Evolutionary conservation across 306 rosid genomes (phyloP).

Genomic region (Prunus davidiana): DNA sequence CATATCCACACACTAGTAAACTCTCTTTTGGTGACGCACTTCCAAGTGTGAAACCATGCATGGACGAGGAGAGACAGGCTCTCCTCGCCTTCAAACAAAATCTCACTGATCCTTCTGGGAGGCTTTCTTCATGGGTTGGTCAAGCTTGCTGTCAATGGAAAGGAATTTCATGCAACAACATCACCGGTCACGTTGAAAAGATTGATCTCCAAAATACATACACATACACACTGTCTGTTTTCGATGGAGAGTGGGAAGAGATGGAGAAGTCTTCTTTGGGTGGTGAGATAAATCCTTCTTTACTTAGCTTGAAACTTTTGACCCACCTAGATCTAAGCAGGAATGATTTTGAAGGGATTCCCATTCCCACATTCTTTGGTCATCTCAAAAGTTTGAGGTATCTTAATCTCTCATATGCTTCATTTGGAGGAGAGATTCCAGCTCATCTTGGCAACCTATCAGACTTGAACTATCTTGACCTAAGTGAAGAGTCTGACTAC

Average conservation of each 20-base stretch:
- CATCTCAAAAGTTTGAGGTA: conserved; percentile 30
- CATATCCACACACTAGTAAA: not conserved
- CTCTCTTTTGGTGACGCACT: not conserved
- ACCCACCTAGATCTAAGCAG: conserved; percentile 37
- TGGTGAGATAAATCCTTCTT: conserved; percentile 37
- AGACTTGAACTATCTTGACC: conserved; percentile 22
- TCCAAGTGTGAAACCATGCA: conserved; percentile 11
- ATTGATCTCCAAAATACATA: conserved; percentile 27
- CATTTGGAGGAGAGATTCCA: conserved; percentile 19
- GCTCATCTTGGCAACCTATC: not conserved
- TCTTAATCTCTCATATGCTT: conserved; percentile 32
- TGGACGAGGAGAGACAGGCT: conserved; percentile 30
- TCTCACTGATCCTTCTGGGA: conserved; percentile 28
- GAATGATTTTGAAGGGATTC: conserved; percentile 24
- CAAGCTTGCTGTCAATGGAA: conserved; percentile 36
- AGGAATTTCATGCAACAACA: conserved; percentile 29
- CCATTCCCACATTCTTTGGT: conserved; percentile 36
- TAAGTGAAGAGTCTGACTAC: not conserved
- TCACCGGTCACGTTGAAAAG: conserved; percentile 30
- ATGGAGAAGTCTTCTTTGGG: not conserved
- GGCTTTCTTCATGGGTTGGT: conserved; percentile 41
- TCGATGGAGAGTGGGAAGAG: not conserved
- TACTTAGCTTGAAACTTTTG: conserved; percentile 31
- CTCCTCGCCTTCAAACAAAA: conserved; percentile 33
- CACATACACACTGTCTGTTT: not conserved